Evolutionary conservation across 129 eudicot species (phyloP).

Genomic region (Arctium minus): DNA sequence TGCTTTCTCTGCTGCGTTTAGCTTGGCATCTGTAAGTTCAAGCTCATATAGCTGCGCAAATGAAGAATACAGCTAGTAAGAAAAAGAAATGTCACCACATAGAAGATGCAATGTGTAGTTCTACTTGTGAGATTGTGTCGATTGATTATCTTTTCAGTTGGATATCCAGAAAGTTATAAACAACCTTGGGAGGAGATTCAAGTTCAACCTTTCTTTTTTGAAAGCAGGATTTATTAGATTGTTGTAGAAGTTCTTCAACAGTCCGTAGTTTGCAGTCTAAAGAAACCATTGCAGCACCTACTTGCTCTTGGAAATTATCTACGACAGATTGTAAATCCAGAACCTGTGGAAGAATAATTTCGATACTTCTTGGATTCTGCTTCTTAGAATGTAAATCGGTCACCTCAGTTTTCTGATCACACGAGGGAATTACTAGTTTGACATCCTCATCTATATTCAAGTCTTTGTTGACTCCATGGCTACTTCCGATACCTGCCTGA

Average conservation of each 20-base stretch:
- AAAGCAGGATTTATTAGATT: conserved; percentile 34
- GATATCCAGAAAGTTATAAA: neutral
- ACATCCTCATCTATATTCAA: too few relatives aligned
- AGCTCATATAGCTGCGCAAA: conserved; percentile 50
- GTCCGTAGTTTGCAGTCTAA: conserved; percentile 31
- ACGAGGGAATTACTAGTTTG: too few relatives aligned
- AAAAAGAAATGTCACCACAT: neutral
- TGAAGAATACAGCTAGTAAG: neutral
- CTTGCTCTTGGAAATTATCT: conserved; percentile 30
- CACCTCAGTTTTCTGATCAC: neutral
- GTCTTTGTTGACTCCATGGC: too few relatives aligned
- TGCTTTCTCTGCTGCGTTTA: conserved; percentile 44
- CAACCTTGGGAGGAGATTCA: neutral
- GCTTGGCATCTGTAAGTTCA: conserved; percentile 59
- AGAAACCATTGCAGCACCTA: conserved; percentile 21
- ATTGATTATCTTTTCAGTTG: neutral
- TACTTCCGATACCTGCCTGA: too few relatives aligned
- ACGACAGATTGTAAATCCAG: conserved; percentile 28
- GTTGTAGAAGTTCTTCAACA: conserved; percentile 24
- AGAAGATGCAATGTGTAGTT: neutral
- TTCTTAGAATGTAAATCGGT: conserved; percentile 27
- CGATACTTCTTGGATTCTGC: conserved; percentile 17
- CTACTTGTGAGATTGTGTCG: neutral
- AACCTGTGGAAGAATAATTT: conserved; percentile 24
- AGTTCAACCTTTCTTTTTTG: conserved; percentile 52